These are phyloP conservation scores for Helotiales sp. DNA, from an alignment of 2,329 filamentous ascomycete genomes.

Conservation along the genomic window DNA sequence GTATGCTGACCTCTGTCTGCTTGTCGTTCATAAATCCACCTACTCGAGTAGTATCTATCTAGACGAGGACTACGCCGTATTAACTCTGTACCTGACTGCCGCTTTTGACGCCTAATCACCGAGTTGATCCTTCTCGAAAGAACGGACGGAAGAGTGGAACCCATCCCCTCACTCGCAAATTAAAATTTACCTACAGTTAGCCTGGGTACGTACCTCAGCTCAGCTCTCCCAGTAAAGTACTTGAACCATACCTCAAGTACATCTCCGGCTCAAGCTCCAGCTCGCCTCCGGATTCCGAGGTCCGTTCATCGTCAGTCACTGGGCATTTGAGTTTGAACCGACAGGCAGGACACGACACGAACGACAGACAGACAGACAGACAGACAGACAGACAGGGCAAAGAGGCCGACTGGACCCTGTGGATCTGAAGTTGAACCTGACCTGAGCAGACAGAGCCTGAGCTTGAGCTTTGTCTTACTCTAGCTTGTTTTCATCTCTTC, in stretches of 20 bases:
- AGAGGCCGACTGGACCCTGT: background rate
- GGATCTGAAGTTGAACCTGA: background rate
- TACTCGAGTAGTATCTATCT: background rate
- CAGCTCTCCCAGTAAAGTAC: background rate
- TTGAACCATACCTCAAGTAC: background rate
- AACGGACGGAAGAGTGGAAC: background rate
- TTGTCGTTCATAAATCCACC: background rate
- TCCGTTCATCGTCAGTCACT: constrained; percentile 11
- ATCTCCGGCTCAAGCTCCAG: too few relatives aligned
- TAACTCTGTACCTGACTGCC: background rate
- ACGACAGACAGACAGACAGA: background rate
- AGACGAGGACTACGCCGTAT: background rate
- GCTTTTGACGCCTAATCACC: background rate
- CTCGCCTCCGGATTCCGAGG: background rate
- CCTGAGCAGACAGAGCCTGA: constrained; percentile 5
- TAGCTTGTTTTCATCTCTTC: background rate
- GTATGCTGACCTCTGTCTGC: background rate
- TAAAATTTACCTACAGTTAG: too few relatives aligned
- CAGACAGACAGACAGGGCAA: background rate
- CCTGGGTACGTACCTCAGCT: background rate
- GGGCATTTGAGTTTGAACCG: constrained; percentile 1
- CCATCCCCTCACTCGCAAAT: background rate
- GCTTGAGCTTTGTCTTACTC: constrained; percentile 2
- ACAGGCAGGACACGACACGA: background rate
- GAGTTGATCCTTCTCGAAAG: constrained; percentile 9